Conservation (phyloP, 257 asterid genomes). For the Oldenlandia corymbosa region DNA sequence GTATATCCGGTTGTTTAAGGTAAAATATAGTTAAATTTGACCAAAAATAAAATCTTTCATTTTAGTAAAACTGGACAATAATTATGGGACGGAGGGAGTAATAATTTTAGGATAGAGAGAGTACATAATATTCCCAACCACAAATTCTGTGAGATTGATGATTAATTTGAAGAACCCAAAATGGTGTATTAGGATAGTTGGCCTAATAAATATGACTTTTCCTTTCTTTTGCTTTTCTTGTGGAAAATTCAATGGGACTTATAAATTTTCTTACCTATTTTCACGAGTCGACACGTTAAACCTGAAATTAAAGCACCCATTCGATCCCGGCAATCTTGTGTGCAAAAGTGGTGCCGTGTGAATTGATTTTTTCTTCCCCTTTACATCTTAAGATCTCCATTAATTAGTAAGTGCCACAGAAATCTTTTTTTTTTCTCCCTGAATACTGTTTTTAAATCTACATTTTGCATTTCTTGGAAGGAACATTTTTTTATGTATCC, state of each 20-base stretch:
- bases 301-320: not conserved
- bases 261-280: slow-evolving; percentile 3
- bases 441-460: too few relatives aligned
- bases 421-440: not conserved
- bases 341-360: not conserved
- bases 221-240: too few relatives aligned
- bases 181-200: slow-evolving; percentile 5
- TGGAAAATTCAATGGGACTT: not conserved
- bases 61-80: too few relatives aligned
- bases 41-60: too few relatives aligned
- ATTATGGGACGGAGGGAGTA: too few relatives aligned
- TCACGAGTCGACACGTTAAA: not conserved
- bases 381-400: not conserved
- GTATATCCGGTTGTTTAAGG: too few relatives aligned
- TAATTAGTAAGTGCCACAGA: not conserved
- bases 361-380: not conserved
- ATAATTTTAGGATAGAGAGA: too few relatives aligned
- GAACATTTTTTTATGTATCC: not conserved
- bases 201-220: slow-evolving; percentile 11
- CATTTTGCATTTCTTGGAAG: too few relatives aligned
- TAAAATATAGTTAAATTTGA: too few relatives aligned
- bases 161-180: too few relatives aligned
- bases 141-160: too few relatives aligned
- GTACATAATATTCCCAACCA: too few relatives aligned
- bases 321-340: not conserved